Evolutionary conservation across 108 stramenopile species (phyloP).

Genomic region (Pseudonitzschia multiseries): DNA sequence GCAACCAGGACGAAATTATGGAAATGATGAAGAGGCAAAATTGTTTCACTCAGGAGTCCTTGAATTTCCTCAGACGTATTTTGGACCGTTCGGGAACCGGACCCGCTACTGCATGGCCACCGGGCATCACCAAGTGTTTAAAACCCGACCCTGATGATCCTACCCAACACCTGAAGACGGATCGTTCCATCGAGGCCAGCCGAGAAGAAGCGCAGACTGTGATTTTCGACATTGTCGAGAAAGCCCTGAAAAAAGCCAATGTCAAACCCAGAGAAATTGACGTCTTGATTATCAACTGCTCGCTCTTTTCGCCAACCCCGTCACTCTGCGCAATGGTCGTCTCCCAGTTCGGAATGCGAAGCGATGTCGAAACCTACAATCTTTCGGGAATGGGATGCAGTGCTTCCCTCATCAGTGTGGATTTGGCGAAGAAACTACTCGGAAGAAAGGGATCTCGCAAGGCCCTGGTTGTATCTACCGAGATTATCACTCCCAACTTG

Average conservation of each 20-base stretch:
- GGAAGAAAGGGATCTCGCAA: slow-evolving; percentile 66
- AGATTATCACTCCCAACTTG: slow-evolving; percentile 95
- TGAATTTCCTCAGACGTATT: slow-evolving; percentile 89
- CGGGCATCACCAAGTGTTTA: slow-evolving; percentile 89
- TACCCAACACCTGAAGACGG: slow-evolving; percentile 55
- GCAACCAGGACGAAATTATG: slow-evolving; percentile 84
- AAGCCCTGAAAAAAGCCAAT: slow-evolving; percentile 89
- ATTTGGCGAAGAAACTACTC: slow-evolving; percentile 88
- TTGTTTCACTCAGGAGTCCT: slow-evolving; percentile 85
- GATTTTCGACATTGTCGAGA: slow-evolving; percentile 90
- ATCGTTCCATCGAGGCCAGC: slow-evolving; percentile 86
- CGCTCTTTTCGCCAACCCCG: slow-evolving; percentile 96
- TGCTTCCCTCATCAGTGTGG: slow-evolving; percentile 92
- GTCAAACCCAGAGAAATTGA: slow-evolving; percentile 91
- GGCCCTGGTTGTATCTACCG: slow-evolving; percentile 95
- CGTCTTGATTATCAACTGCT: slow-evolving; percentile 96
- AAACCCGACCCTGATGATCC: slow-evolving; percentile 26
- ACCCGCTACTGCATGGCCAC: slow-evolving; percentile 97
- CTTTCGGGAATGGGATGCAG: slow-evolving; percentile 97
- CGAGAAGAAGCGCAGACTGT: slow-evolving; percentile 93
- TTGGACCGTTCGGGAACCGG: slow-evolving; percentile 90
- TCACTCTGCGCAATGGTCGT: slow-evolving; percentile 96
- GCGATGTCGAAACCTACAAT: slow-evolving; percentile 90
- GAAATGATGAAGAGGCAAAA: slow-evolving; percentile 90
- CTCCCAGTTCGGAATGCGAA: slow-evolving; percentile 90